Conservation (phyloP, 179 eudicot genomes). For the Patellifolia procumbens region DNA sequence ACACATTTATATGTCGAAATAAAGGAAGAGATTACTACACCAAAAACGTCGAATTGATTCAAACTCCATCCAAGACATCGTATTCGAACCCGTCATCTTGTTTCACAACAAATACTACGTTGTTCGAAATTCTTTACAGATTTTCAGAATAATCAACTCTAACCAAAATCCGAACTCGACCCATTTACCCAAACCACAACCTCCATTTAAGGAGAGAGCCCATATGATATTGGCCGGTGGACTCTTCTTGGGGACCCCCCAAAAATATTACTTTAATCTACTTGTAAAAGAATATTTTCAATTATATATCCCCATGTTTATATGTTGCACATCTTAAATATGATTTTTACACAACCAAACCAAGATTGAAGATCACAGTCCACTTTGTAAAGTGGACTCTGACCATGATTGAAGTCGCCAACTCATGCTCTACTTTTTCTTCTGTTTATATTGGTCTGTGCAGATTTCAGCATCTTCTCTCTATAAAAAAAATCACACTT, state of each 20-base stretch:
- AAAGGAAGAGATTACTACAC: no score
- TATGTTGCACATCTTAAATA: slow-evolving; percentile 14
- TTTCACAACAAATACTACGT: no score
- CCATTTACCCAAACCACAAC: no score
- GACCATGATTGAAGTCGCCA: slow-evolving; percentile 6
- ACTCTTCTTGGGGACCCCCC: neutral
- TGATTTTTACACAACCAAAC: neutral
- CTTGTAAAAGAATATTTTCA: neutral
- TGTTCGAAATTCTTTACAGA: no score
- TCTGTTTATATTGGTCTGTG: slow-evolving; percentile 1
- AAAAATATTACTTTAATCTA: neutral
- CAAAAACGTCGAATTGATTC: no score
- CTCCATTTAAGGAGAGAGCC: neutral
- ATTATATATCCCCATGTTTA: neutral
- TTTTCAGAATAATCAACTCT: no score
- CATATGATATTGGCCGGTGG: slow-evolving; percentile 13
- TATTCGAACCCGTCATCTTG: no score
- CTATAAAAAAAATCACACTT: neutral
- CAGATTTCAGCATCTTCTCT: neutral
- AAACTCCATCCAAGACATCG: no score
- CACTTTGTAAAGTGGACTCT: slow-evolving; percentile 2
- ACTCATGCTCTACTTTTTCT: neutral
- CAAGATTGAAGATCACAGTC: slow-evolving; percentile 17
- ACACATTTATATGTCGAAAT: no score
- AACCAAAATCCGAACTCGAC: neutral